Conservation (phyloP, 225 moss, liverwort and hornwort species). For the Thuidium tamariscinum region DNA sequence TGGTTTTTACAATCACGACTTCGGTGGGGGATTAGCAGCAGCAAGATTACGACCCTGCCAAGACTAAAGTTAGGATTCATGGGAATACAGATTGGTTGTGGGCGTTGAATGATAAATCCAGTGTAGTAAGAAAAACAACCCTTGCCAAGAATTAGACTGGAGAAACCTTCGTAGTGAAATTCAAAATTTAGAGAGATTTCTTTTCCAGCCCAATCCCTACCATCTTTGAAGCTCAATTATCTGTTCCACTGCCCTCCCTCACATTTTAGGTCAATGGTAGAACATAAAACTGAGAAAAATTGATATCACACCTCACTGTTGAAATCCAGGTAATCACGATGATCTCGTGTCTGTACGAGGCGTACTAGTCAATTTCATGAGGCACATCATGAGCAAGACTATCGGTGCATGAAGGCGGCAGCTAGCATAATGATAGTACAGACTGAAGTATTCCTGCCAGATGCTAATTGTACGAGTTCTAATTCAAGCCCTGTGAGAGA, state of each 20-base stretch:
- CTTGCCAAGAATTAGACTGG: too few relatives aligned
- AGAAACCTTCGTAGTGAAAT: background rate
- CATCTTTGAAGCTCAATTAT: background rate
- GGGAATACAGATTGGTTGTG: background rate
- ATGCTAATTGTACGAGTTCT: background rate
- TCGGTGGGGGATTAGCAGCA: background rate
- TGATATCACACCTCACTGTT: background rate
- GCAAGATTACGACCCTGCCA: conserved; percentile 7
- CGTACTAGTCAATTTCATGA: background rate
- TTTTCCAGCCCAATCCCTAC: background rate
- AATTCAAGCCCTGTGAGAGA: background rate
- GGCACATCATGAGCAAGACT: background rate
- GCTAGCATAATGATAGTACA: background rate
- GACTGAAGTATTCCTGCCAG: background rate
- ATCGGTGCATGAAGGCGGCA: background rate
- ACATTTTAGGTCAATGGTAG: background rate
- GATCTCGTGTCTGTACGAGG: background rate
- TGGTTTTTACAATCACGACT: background rate
- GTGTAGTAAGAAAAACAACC: too few relatives aligned
- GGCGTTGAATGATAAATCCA: background rate
- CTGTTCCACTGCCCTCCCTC: background rate
- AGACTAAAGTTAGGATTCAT: background rate
- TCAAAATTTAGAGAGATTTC: background rate
- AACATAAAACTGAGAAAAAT: background rate
- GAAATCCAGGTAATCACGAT: background rate